Evolutionary conservation across 306 rosid genomes (phyloP).

Genomic region (Cicer chorassanicum): DNA sequence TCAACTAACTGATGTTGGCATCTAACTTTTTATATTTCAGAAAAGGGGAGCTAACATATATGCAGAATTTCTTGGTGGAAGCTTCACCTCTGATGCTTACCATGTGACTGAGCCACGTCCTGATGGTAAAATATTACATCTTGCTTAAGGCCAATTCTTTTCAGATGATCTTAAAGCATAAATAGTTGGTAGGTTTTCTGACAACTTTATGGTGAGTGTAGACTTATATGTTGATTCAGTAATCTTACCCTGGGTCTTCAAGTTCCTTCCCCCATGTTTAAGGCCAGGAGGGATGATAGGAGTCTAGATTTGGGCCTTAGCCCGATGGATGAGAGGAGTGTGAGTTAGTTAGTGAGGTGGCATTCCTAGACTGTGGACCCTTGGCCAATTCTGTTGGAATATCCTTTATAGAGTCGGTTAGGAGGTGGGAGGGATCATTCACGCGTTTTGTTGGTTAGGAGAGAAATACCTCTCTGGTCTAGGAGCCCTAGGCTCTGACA

Average conservation of each 20-base stretch:
- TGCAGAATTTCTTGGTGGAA: slow-evolving; percentile 95
- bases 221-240: background rate
- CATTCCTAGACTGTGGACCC: no score
- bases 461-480: no score
- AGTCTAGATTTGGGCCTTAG: no score
- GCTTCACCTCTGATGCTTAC: slow-evolving; percentile 82
- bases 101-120: slow-evolving; percentile 88
- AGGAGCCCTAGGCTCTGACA: no score
- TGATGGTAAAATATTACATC: slow-evolving; percentile 67
- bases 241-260: slow-evolving; percentile 7
- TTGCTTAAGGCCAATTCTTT: slow-evolving; percentile 25
- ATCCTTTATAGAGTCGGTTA: no score
- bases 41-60: slow-evolving; percentile 82
- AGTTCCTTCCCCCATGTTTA: slow-evolving; percentile 18
- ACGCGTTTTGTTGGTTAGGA: no score
- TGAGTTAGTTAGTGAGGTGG: no score
- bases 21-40: slow-evolving; percentile 50
- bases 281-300: background rate
- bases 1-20: slow-evolving; percentile 18
- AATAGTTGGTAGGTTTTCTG: slow-evolving; percentile 7
- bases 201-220: background rate
- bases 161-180: background rate
- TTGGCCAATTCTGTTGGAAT: no score
- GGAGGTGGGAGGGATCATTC: no score
- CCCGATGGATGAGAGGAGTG: no score